Conservation (phyloP, 495 filamentous ascomycete species). For the Neurospora pannonica region DNA sequence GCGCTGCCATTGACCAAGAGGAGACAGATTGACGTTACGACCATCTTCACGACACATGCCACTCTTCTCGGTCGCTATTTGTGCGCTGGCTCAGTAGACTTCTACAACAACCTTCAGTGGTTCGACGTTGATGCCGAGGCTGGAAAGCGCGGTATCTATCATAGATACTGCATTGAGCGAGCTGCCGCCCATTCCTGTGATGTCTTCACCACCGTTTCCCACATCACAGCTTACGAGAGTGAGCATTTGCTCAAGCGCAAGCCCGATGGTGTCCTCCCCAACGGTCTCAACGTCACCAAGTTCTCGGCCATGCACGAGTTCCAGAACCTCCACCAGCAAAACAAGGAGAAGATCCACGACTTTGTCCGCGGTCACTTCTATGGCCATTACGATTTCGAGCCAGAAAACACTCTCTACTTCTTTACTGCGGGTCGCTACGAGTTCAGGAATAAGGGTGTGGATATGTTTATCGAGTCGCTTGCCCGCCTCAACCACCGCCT, state of each 20-base stretch:
- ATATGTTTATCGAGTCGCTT: conserved; percentile 98
- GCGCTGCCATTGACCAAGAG: conserved; percentile 86
- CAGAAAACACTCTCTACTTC: conserved; percentile 95
- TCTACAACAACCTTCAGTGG: conserved; percentile 97
- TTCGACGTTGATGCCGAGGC: conserved; percentile 97
- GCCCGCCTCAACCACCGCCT: conserved; percentile 89
- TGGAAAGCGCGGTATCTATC: conserved; percentile 96
- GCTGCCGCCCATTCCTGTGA: conserved; percentile 84
- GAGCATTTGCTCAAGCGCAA: conserved; percentile 97
- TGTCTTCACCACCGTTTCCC: conserved; percentile 97
- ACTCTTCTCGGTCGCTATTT: conserved; percentile 92
- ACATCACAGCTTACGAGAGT: conserved; percentile 96
- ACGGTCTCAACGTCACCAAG: conserved; percentile 96
- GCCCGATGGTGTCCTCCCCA: conserved; percentile 91
- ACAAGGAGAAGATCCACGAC: conserved; percentile 95
- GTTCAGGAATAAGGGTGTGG: conserved; percentile 95
- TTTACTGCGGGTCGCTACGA: conserved; percentile 97
- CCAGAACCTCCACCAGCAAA: conserved; percentile 92
- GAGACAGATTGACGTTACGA: conserved; percentile 90
- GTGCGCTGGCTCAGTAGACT: conserved; percentile 94
- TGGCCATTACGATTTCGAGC: conserved; percentile 92
- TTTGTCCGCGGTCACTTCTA: conserved; percentile 98
- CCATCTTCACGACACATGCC: conserved; percentile 97
- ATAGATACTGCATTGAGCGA: conserved; percentile 95
- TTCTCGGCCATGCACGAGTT: conserved; percentile 99